phyloP scores from a whole-genome alignment of 805 yeast species.

The Groenewaldozyma salmanticensis region DNA sequence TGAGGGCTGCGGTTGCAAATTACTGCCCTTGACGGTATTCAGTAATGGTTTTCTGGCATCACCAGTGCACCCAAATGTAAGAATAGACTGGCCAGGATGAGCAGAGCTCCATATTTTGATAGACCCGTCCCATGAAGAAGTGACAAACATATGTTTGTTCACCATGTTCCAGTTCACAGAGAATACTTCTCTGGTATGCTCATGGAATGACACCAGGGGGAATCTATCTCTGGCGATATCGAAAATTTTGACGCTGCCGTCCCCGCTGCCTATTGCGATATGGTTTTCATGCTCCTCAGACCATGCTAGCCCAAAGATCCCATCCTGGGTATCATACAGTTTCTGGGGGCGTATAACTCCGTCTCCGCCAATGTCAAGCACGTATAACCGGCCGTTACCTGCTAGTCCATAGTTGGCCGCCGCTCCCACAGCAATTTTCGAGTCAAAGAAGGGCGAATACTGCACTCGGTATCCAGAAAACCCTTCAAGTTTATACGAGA shows the following conservation, averaged over 20 bases:
- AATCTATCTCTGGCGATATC: conserved; percentile 37
- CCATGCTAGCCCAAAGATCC: conserved; percentile 82
- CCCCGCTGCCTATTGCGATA: conserved; percentile 74
- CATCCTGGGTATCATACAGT: conserved; percentile 83
- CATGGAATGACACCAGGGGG: conserved; percentile 34
- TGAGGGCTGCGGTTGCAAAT: conserved; percentile 19
- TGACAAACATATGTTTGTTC: conserved; percentile 57
- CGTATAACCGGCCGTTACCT: conserved; percentile 78
- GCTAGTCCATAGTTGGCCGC: conserved; percentile 90
- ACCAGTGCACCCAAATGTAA: too few relatives aligned
- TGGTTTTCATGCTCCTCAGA: conserved; percentile 87
- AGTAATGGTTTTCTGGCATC: conserved; percentile 3
- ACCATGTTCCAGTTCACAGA: conserved; percentile 65
- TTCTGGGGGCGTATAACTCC: conserved; percentile 41
- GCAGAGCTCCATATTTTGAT: conserved; percentile 41
- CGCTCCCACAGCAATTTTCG: conserved; percentile 79
- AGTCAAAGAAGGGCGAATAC: conserved; percentile 88
- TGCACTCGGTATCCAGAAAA: conserved; percentile 80
- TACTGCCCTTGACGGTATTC: conserved; percentile 15
- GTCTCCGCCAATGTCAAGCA: conserved; percentile 55
- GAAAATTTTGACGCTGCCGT: conserved; percentile 76
- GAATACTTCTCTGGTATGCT: conserved; percentile 69
- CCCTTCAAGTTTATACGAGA: conserved; percentile 63
- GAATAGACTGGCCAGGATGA: conserved; percentile 11
- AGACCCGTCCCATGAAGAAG: conserved; percentile 89